phyloP scores from a whole-genome alignment of 2,329 filamentous ascomycete species.

The Fusarium luffae region DNA sequence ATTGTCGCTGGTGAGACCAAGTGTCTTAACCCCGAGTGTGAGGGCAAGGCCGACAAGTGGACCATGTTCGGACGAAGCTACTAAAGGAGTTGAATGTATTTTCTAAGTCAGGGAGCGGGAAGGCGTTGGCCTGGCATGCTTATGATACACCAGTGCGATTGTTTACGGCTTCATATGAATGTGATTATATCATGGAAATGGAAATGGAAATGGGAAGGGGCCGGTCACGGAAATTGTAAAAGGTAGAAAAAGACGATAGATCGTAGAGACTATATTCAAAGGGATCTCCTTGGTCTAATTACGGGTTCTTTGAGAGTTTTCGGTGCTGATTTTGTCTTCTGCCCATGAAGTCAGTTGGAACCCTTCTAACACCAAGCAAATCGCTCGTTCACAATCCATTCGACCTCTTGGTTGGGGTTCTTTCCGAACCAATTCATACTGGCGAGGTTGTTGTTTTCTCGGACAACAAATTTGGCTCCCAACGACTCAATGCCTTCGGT shows the following conservation, averaged over 20 bases:
- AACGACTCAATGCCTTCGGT: slow-evolving; percentile 60
- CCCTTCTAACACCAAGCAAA: slow-evolving; percentile 75
- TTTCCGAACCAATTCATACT: slow-evolving; percentile 78
- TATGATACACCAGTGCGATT: slow-evolving; percentile 48
- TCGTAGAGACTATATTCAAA: slow-evolving; percentile 33
- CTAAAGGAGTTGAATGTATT: slow-evolving; percentile 50
- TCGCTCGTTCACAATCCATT: slow-evolving; percentile 83
- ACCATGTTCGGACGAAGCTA: slow-evolving; percentile 89
- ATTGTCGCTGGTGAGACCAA: slow-evolving; percentile 84
- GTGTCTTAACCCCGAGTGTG: slow-evolving; percentile 91
- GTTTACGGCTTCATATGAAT: slow-evolving; percentile 46
- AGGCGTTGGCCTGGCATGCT: slow-evolving; percentile 46
- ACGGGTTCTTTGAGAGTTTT: neutral
- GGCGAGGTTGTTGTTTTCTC: slow-evolving; percentile 75
- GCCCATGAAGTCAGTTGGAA: neutral
- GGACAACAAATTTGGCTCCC: slow-evolving; percentile 60
- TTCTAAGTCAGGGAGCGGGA: slow-evolving; percentile 41
- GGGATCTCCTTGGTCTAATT: slow-evolving; percentile 30
- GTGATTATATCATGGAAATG: slow-evolving; percentile 42
- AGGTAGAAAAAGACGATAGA: slow-evolving; percentile 41
- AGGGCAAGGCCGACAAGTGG: slow-evolving; percentile 81
- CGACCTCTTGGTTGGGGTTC: slow-evolving; percentile 62
- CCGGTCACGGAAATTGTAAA: slow-evolving; percentile 28
- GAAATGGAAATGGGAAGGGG: slow-evolving; percentile 26
- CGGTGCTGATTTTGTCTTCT: neutral